These are phyloP conservation scores for Diaporthe capsici DNA, from an alignment of 2,329 filamentous ascomycete genomes.

Conservation along the genomic window DNA sequence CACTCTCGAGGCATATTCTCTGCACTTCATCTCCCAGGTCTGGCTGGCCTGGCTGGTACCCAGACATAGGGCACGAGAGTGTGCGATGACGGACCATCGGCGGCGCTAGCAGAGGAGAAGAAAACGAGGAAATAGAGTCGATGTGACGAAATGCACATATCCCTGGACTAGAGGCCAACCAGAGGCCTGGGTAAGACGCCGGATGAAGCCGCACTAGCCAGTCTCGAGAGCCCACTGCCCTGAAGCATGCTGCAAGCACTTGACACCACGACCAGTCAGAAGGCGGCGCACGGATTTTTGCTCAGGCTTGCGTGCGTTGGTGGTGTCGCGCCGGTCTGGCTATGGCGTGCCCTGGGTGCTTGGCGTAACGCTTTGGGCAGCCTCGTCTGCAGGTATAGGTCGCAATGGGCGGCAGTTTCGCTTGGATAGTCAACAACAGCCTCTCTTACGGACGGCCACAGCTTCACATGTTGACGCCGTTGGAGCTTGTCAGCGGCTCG, in stretches of 20 bases:
- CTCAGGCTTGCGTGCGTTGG: conserved; percentile 1
- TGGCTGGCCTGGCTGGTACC: not conserved
- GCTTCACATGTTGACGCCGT: conserved; percentile 31
- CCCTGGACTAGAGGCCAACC: conserved; percentile 34
- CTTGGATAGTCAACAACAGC: not conserved
- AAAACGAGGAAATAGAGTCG: conserved; percentile 12
- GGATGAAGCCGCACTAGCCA: conserved; percentile 25
- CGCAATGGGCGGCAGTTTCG: conserved; percentile 15
- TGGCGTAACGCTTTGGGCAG: conserved; percentile 29
- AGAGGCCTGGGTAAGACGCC: conserved; percentile 32
- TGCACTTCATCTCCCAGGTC: conserved; percentile 10
- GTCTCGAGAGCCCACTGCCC: conserved; percentile 1
- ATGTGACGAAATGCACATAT: conserved; percentile 32
- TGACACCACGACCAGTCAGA: conserved; percentile 34
- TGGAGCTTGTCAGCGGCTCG: conserved; percentile 34
- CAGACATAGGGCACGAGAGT: conserved; percentile 2
- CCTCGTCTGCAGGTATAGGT: not conserved
- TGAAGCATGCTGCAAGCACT: conserved; percentile 32
- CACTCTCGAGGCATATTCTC: conserved; percentile 30
- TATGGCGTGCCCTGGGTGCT: not conserved
- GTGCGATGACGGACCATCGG: not conserved
- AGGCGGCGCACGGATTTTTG: conserved; percentile 4
- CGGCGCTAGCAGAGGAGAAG: conserved; percentile 9
- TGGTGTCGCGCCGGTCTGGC: not conserved
- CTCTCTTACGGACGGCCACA: not conserved